Percentiles rank a stretch among this genome's conserved stretches.
phyloP scores from a whole-genome alignment of 805 yeast species.

The Candida broadrunensis region DNA sequence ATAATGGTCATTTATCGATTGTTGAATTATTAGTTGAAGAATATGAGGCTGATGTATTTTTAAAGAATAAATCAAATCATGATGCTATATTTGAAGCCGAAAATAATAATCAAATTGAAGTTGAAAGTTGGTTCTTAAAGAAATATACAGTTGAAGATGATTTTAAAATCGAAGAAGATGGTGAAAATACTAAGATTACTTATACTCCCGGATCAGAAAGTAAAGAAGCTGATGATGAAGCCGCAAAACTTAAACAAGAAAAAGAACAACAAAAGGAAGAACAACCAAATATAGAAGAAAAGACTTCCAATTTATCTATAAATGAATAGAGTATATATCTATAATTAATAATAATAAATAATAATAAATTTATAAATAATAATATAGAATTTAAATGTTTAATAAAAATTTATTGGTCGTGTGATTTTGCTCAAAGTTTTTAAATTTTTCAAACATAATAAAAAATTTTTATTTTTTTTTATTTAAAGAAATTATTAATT shows the following conservation, averaged over 20 bases:
- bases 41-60: slow-evolving; percentile 76
- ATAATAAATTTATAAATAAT: too few species aligned
- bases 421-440: background rate
- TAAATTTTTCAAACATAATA: too few species aligned
- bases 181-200: slow-evolving; percentile 40
- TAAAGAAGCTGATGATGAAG: slow-evolving; percentile 36
- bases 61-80: slow-evolving; percentile 70
- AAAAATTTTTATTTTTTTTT: background rate
- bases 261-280: slow-evolving; percentile 24
- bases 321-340: too few species aligned
- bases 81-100: slow-evolving; percentile 92
- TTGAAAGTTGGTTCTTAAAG: slow-evolving; percentile 73
- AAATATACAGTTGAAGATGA: slow-evolving; percentile 67
- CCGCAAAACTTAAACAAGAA: slow-evolving; percentile 1
- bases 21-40: slow-evolving; percentile 70
- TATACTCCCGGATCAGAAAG: slow-evolving; percentile 43
- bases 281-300: slow-evolving; percentile 31
- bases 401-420: background rate
- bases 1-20: slow-evolving; percentile 75
- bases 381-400: too few species aligned
- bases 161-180: slow-evolving; percentile 40
- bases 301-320: background rate
- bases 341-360: too few species aligned
- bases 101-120: slow-evolving; percentile 66
- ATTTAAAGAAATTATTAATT: too few species aligned